These are phyloP conservation scores for Alternaria sp. DNA, from an alignment of 2,329 filamentous ascomycete genomes.

Conservation along the genomic window DNA sequence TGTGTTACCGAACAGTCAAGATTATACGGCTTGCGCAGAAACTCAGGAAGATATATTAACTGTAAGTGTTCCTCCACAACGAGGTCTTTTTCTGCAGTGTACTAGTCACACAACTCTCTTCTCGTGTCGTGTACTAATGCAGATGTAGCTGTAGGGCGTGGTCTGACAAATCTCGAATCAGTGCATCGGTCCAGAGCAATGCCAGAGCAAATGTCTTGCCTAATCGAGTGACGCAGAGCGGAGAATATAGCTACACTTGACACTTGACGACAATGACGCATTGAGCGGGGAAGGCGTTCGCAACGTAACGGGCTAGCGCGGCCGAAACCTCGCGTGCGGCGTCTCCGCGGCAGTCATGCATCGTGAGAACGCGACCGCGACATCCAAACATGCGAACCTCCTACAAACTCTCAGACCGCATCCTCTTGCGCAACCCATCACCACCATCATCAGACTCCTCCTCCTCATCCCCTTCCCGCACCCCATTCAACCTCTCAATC, in stretches of 20 bases:
- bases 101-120: background rate
- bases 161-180: background rate
- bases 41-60: background rate
- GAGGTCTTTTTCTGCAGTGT: background rate
- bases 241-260: constrained; percentile 6
- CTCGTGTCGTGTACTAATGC: background rate
- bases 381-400: background rate
- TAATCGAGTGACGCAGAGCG: background rate
- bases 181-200: background rate
- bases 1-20: background rate
- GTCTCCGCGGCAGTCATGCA: constrained; percentile 5
- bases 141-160: background rate
- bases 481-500: background rate
- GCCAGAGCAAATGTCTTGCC: background rate
- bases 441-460: background rate
- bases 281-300: constrained; percentile 4
- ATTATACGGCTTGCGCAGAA: background rate
- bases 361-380: background rate
- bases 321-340: constrained; percentile 1
- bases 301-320: constrained; percentile 7
- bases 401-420: background rate
- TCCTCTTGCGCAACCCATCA: background rate
- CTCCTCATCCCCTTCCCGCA: too few species aligned
- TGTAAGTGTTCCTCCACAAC: background rate
- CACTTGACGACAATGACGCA: constrained; percentile 15